phyloP scores from a whole-genome alignment of 2,329 filamentous ascomycete genomes.

The Penicillium sp. region DNA sequence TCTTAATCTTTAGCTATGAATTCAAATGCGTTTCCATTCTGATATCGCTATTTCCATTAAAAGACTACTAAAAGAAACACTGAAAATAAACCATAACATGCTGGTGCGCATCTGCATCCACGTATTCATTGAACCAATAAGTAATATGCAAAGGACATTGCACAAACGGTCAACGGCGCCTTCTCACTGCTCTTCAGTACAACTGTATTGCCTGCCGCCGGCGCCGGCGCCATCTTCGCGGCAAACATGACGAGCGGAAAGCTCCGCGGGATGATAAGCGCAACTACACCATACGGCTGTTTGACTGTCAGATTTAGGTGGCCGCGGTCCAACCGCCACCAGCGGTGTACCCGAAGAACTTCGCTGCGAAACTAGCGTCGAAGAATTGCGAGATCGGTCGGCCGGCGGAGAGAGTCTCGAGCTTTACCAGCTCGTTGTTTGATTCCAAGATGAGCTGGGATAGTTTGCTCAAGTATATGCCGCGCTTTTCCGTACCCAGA shows the following conservation, averaged over 20 bases:
- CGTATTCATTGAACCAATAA: too few species aligned
- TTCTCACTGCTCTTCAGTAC: constrained; percentile 63
- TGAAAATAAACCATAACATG: background rate
- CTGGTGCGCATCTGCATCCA: too few species aligned
- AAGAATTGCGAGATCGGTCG: constrained; percentile 31
- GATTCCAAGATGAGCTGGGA: constrained; percentile 30
- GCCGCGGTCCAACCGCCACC: constrained; percentile 29
- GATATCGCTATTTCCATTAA: background rate
- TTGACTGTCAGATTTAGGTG: constrained; percentile 37
- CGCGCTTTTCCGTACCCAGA: constrained; percentile 33
- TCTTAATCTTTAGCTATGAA: background rate
- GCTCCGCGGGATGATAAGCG: constrained; percentile 61
- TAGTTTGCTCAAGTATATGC: constrained; percentile 34
- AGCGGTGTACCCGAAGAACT: constrained; percentile 28
- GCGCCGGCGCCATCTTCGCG: constrained; percentile 58
- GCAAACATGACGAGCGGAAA: constrained; percentile 48
- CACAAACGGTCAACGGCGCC: constrained; percentile 56
- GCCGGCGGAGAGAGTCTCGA: constrained; percentile 40
- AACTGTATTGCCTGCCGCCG: constrained; percentile 60
- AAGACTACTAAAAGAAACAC: background rate
- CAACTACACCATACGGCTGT: constrained; percentile 57
- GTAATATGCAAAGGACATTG: background rate
- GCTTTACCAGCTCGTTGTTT: constrained; percentile 30
- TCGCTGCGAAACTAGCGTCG: constrained; percentile 22
- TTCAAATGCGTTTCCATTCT: background rate